Percentiles rank a stretch among this genome's conserved stretches.
These are phyloP conservation scores for Heterobasidion parviporum DNA, from an alignment of 1,284 basidiomycete species.

Conservation along the genomic window DNA sequence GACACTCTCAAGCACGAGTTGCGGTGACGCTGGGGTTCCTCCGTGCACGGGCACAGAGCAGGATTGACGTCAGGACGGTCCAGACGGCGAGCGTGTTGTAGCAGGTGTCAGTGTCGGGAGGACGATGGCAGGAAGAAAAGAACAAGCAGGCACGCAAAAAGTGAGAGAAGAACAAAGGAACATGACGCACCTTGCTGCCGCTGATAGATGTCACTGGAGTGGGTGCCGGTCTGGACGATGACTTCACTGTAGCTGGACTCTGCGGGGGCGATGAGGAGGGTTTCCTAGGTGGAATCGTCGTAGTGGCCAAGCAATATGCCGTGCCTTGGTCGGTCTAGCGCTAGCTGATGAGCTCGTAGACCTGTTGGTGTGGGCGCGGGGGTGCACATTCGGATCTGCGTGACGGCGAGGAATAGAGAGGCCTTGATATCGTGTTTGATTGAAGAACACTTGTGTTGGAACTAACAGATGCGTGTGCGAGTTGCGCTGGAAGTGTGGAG, in stretches of 20 bases:
- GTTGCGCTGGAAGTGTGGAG: too few species aligned
- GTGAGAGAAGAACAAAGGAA: slow-evolving; percentile 16
- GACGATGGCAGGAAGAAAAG: too few species aligned
- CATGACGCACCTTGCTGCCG: slow-evolving; percentile 71
- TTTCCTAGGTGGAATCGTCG: slow-evolving; percentile 69
- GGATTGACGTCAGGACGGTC: slow-evolving; percentile 74
- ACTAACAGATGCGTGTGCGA: too few species aligned
- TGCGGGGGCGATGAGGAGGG: slow-evolving; percentile 79
- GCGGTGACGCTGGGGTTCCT: too few species aligned
- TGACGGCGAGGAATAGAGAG: not conserved
- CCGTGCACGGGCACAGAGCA: too few species aligned
- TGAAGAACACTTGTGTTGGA: too few species aligned
- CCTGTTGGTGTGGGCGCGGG: slow-evolving; percentile 34
- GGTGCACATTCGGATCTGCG: not conserved
- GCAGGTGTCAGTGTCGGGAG: not conserved
- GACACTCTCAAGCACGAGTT: too few species aligned
- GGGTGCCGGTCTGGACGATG: slow-evolving; percentile 68
- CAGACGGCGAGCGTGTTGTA: slow-evolving; percentile 94
- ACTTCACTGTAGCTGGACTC: slow-evolving; percentile 66
- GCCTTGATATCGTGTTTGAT: too few species aligned
- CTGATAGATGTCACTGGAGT: slow-evolving; percentile 82
- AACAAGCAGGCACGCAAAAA: not conserved
- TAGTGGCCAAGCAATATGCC: slow-evolving; percentile 88
- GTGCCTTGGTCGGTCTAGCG: slow-evolving; percentile 93
- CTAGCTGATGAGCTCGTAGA: slow-evolving; percentile 85